Conservation (phyloP, 1,139 yeast genomes). For the Nakaseomyces kungkrabaensis region DNA sequence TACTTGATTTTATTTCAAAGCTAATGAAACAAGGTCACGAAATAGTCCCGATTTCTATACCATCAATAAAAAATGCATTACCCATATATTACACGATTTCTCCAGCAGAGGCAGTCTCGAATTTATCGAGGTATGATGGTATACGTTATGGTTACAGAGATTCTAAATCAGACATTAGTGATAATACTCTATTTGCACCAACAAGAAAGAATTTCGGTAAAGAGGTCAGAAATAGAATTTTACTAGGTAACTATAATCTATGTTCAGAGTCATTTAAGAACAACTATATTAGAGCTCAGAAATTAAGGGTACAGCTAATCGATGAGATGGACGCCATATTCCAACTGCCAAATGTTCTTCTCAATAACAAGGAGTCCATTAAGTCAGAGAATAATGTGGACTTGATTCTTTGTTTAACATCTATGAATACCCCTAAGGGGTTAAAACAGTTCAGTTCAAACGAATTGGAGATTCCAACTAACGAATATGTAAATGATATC, state of each 20-base stretch:
- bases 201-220: slow-evolving; percentile 62
- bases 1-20: slow-evolving; percentile 38
- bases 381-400: slow-evolving; percentile 42
- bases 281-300: slow-evolving; percentile 70
- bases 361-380: slow-evolving; percentile 13
- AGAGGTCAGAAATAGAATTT: slow-evolving; percentile 75
- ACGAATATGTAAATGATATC: slow-evolving; percentile 68
- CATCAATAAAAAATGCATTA: slow-evolving; percentile 55
- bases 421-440: slow-evolving; percentile 50
- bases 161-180: slow-evolving; percentile 27
- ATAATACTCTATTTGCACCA: slow-evolving; percentile 37
- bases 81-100: slow-evolving; percentile 82
- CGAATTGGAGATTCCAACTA: slow-evolving; percentile 40
- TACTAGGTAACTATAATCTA: slow-evolving; percentile 77
- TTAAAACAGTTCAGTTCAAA: slow-evolving; percentile 34
- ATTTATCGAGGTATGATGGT: slow-evolving; percentile 84
- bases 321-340: slow-evolving; percentile 61
- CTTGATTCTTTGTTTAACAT: slow-evolving; percentile 63
- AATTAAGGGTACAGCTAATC: slow-evolving; percentile 49
- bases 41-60: slow-evolving; percentile 55
- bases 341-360: slow-evolving; percentile 39
- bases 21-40: slow-evolving; percentile 45
- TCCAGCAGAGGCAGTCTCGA: slow-evolving; percentile 91
- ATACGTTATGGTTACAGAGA: slow-evolving; percentile 65
- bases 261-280: slow-evolving; percentile 65